Evolutionary conservation across 1,139 yeast species (phyloP), one percentile per base, ranked within the genome.

Genomic region (Saccharomyces hybrid): DNA sequence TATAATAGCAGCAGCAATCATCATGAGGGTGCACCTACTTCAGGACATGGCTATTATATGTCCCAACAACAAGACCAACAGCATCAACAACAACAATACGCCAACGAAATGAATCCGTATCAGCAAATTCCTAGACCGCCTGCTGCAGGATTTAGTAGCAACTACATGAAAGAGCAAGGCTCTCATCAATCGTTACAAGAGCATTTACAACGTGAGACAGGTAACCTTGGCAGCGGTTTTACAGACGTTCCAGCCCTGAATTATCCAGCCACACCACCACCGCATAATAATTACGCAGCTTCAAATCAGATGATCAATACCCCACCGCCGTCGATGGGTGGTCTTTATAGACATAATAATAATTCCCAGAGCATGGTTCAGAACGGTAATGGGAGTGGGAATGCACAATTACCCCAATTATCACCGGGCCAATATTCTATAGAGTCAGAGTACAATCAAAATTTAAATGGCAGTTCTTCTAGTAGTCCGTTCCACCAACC

Each of bases 131-230:
- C 69, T 1, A 69, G 69, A 41, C 68, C 70, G 14, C 63, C 68
- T 11, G 57, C 57, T 32, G 62, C 63, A 11, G 68, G 62, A 52
- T 71, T 72, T 52, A 68, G 72, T 50, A 54, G 65, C 5, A 70
- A 66, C 50, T 72, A 72, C 53, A 63, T 71, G 69, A 67, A 66
- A 50, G 69, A 63, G 50, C 75, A 72, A 54, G 69, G 68, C 27
- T 73, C 75, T 0, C 74, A 71, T 20, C 74, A 68, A 46, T 72
- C 75, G 1, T 56, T 72, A 20, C 63, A 61, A 49, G 59, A 59
- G 50, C 50, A 50, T 48, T 56, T 51, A 27, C 57, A 56, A 27
- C 62, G 63, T 30, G 63, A 60, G 42, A 53, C 51, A 20, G 41
- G 51, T 23, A 49, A 51, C 26, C 52, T 55, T 20, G 54, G 58